Evolutionary conservation across 257 asterid genomes (phyloP).

Genomic region (Capsicum chinense): DNA sequence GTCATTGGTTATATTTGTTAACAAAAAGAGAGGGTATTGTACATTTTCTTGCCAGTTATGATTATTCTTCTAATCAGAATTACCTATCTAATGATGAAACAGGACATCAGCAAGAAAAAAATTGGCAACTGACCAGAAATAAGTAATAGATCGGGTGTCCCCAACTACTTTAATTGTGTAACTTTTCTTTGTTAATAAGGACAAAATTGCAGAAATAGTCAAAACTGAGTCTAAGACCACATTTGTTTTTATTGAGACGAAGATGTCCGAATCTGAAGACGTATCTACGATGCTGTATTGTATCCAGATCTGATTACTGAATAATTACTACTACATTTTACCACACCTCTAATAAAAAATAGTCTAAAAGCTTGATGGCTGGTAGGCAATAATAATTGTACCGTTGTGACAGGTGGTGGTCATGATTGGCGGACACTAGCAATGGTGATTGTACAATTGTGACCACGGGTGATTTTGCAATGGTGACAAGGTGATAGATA

Average conservation of each 20-base stretch:
- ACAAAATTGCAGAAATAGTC: not conserved
- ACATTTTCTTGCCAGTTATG: not conserved
- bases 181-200: not conserved
- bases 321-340: not conserved
- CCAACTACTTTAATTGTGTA: not conserved
- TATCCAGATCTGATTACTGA: not conserved
- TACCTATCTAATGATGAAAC: not conserved
- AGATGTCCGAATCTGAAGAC: not conserved
- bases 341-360: not conserved
- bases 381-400: not conserved
- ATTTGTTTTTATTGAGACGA: not conserved
- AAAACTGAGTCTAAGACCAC: not conserved
- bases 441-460: not conserved
- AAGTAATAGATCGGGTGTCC: not conserved
- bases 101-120: not conserved
- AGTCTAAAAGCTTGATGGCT: not conserved
- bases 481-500: not conserved
- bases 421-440: not conserved
- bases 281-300: not conserved
- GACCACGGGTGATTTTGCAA: not conserved
- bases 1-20: not conserved
- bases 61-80: constrained; percentile 24
- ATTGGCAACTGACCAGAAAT: not conserved
- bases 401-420: not conserved
- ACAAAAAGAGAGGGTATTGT: not conserved